Evolutionary conservation across 805 yeast genomes (phyloP).

Genomic region (Candida piceae): DNA sequence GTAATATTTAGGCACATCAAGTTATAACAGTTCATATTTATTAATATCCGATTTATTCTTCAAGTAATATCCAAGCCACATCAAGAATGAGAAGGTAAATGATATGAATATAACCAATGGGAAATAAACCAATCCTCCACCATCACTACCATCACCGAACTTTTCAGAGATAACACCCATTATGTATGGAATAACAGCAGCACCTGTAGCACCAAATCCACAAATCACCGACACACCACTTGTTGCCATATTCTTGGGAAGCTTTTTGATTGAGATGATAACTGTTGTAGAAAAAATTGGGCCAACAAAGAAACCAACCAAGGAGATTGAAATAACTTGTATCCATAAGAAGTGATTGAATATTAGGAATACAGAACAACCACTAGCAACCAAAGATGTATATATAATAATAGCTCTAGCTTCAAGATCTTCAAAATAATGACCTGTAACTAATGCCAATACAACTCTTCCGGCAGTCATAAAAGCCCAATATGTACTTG

Average conservation of each 20-base stretch:
- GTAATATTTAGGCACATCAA: too few species aligned
- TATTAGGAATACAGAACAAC: conserved; percentile 31
- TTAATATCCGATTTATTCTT: conserved; percentile 7
- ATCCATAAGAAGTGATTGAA: conserved; percentile 18
- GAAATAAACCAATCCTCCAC: conserved; percentile 30
- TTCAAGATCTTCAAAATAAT: conserved; percentile 34
- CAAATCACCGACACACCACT: conserved; percentile 70
- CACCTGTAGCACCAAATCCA: conserved; percentile 80
- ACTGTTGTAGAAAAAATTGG: conserved; percentile 66
- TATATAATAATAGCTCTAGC: conserved; percentile 39
- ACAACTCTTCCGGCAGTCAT: conserved; percentile 44
- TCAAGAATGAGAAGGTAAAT: conserved; percentile 18
- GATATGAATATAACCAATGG: conserved; percentile 21
- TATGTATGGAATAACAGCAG: conserved; percentile 66
- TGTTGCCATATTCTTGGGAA: conserved; percentile 58
- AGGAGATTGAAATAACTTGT: conserved; percentile 33
- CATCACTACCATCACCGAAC: conserved; percentile 19
- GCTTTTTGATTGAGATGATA: conserved; percentile 52
- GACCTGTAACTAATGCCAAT: conserved; percentile 45
- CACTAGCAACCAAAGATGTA: conserved; percentile 30
- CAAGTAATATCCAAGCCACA: conserved; percentile 27
- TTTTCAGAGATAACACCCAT: conserved; percentile 45
- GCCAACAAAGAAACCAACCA: conserved; percentile 47
- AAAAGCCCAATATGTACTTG: conserved; percentile 48
- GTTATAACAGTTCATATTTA: background rate